Conservation (phyloP, 192 early-diverging fungal species). For the Coemansia sp. region DNA sequence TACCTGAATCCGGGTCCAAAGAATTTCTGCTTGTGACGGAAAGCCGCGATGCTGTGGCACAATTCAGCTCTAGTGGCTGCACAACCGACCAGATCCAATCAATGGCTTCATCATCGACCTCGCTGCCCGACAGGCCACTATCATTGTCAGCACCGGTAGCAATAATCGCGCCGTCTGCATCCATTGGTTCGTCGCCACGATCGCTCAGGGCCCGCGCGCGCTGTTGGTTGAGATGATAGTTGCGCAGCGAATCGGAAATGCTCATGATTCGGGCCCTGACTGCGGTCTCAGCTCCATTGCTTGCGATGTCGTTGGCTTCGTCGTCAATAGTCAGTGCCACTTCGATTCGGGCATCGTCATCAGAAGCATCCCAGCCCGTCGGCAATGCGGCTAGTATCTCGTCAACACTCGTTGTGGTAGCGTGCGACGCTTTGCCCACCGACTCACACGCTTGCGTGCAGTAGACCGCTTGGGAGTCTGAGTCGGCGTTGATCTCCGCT, state of each 20-base stretch:
- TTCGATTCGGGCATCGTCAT: constrained; percentile 18
- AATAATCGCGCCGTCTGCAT: neutral
- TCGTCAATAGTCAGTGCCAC: constrained; percentile 23
- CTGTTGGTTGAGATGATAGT: constrained; percentile 19
- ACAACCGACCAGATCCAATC: constrained; percentile 46
- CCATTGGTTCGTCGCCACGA: neutral
- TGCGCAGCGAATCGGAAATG: constrained; percentile 11
- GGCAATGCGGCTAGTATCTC: constrained; percentile 14
- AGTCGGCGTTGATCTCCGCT: neutral
- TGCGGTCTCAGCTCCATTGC: neutral
- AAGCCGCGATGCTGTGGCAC: constrained; percentile 40
- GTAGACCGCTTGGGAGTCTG: constrained; percentile 10
- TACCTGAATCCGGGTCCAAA: neutral
- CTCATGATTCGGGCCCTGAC: neutral
- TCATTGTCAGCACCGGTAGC: neutral
- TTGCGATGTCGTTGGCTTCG: neutral
- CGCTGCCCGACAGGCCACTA: neutral
- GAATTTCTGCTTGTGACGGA: neutral
- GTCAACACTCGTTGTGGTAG: constrained; percentile 6
- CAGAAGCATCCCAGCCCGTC: constrained; percentile 19
- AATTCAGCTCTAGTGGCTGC: constrained; percentile 37
- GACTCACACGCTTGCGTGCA: constrained; percentile 20
- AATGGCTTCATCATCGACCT: constrained; percentile 12
- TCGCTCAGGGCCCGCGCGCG: neutral
- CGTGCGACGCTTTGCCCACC: neutral